A percentile compares a stretch with the other conserved stretches of the same genome.
Evolutionary conservation across 2,329 filamentous ascomycete species (phyloP).

Genomic region (Diaporthe sp.): DNA sequence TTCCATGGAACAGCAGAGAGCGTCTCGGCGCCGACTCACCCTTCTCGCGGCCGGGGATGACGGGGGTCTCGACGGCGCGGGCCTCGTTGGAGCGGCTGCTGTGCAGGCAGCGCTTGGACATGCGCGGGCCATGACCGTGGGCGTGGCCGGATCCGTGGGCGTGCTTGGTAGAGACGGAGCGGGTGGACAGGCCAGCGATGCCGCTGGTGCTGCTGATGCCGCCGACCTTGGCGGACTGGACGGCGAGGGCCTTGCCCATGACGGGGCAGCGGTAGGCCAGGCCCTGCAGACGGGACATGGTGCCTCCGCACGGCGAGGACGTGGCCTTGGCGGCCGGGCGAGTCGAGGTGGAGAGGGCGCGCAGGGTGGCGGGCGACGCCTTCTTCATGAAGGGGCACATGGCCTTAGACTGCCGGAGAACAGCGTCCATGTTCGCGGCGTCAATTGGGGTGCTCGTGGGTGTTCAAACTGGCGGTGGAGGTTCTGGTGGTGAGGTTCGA

Average conservation of each 20-base stretch:
- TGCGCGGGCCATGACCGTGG: constrained; percentile 64
- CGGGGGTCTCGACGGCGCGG: constrained; percentile 76
- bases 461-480: constrained; percentile 14
- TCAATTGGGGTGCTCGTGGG: neutral
- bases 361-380: constrained; percentile 91
- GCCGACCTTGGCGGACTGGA: constrained; percentile 77
- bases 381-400: constrained; percentile 98
- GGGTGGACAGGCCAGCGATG: constrained; percentile 63
- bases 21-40: constrained; percentile 55
- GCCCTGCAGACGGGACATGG: constrained; percentile 97
- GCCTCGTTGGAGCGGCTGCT: constrained; percentile 84
- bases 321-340: constrained; percentile 68
- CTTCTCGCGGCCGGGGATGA: constrained; percentile 63
- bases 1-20: neutral
- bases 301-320: constrained; percentile 83
- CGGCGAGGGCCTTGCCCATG: constrained; percentile 97
- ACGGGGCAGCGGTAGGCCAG: constrained; percentile 95
- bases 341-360: constrained; percentile 85
- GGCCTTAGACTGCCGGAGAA: constrained; percentile 94
- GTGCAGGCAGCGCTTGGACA: constrained; percentile 78
- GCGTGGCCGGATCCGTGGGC: constrained; percentile 4
- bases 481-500: neutral
- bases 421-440: constrained; percentile 81
- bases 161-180: constrained; percentile 27
- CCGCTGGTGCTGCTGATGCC: constrained; percentile 58